Evolutionary conservation across 2,329 filamentous ascomycete genomes (phyloP), one percentile per base, ranked within the genome.

Genomic region (Alternaria triticimaculans): DNA sequence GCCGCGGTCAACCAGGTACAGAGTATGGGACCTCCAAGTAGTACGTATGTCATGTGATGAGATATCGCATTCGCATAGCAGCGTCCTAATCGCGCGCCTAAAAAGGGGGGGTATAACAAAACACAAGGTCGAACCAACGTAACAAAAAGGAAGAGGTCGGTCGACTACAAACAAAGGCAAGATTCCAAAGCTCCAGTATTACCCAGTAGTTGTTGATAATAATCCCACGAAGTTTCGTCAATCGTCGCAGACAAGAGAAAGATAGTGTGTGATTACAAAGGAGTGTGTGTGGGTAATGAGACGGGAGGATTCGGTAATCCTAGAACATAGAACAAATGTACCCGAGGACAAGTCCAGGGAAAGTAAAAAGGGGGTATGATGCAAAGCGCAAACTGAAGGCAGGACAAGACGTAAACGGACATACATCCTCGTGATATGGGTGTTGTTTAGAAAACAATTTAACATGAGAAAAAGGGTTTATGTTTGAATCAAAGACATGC

Each of bases 221-320:
- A 50, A 63, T 63, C 67, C 48, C 28, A 48, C 23, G 4, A 61
- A 23, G 43, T 26, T 28, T 76, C 68, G 63, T 75, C 70, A 74
- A 72, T 78, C 69, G 70, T 75, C 62, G 67, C 71, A 65, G 70
- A 72, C 70, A 72, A 70, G 63, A 60, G 65, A 70, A 67, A 61
- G 21, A 48, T 67, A 68, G 43, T 57, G 65, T 14, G 49, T 55
- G 66, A 73, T 76, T 74, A 75, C 63, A 74, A 74, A 51, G 25
- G 41, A 58, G 58, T 60, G 67, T 58, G 60, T 70, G 68, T 66
- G 65, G 68, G 70, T 67, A 61, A 58, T 30, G 12, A 6, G 28
- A 30, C 28, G 65, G 64, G 46, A 58, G 48, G 30, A 45, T 60
- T 49, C 20, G 18, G 11, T 20, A 62, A 20, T 30, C 12, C 54